Percentiles rank a stretch among this genome's conserved stretches.
Conservation (phyloP, 2,329 filamentous ascomycete species). For the Ustilaginoidea virens region DNA sequence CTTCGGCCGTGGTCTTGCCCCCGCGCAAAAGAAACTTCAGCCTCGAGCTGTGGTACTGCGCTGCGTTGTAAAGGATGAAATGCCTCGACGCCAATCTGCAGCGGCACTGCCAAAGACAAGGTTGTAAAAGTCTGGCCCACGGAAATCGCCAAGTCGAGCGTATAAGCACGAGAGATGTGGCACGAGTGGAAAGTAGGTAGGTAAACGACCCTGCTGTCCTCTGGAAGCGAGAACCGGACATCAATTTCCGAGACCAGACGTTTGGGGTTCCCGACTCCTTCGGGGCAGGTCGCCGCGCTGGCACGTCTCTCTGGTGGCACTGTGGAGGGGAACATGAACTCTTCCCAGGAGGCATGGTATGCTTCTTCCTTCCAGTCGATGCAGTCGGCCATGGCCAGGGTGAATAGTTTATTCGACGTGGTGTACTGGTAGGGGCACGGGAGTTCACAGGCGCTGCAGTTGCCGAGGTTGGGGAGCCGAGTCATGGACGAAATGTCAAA, state of each 20-base stretch:
- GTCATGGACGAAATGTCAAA: slow-evolving; percentile 1
- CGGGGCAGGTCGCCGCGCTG: background rate
- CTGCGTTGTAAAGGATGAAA: no score
- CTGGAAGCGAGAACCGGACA: background rate
- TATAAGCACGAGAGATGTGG: slow-evolving; percentile 1
- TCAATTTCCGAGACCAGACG: background rate
- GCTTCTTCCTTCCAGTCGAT: background rate
- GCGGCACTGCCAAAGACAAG: background rate
- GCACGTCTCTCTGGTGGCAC: background rate
- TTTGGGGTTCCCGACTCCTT: background rate
- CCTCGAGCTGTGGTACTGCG: no score
- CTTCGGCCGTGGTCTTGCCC: no score
- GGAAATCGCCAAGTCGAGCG: background rate
- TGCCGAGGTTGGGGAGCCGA: background rate
- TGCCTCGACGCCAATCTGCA: slow-evolving; percentile 2
- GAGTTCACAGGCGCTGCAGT: background rate
- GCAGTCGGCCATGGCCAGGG: background rate
- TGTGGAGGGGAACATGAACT: background rate
- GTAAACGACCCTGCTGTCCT: background rate
- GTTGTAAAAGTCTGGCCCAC: slow-evolving; percentile 1
- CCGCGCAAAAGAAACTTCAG: no score
- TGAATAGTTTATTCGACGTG: background rate
- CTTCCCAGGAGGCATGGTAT: background rate
- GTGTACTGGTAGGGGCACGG: background rate
- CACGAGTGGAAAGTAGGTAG: slow-evolving; percentile 1